Base-by-base conservation (phyloP, 352 stramenopile species). In the Phytophthora macrochlamydospora region DNA sequence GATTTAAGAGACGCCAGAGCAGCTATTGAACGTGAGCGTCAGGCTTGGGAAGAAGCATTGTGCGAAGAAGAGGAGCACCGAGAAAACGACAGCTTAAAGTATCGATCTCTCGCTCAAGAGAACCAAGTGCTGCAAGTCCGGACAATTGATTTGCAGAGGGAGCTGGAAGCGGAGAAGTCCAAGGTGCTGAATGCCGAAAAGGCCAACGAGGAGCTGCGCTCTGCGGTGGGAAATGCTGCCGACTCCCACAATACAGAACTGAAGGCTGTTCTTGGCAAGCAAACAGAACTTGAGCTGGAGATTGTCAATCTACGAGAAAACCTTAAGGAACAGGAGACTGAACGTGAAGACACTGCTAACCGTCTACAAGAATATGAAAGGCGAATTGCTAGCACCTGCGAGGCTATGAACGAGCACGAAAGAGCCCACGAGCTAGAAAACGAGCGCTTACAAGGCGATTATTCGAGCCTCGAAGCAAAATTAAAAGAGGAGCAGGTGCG, bases 321-420 rank as follows among this genome's bases (percentile, higher is more conserved):
- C n/a, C 71, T 91, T 4, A 52, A 71, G 43, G 64, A 79, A 3
- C 79, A 89, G 49, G 76, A 90, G 49, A 64, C 38, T 1, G 75
- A 91, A 51, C 73, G 81, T 2, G 79, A 90, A 51, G 85, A 95
- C 9, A 90, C 81, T 3, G 85, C 85, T 0, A 82, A 73, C 33
- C 77, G 80, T 2, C 65, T 93, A 5, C 79, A 92, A 51, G 84
- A 94, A 44, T 93, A 95, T 46, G 87, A 94, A 50, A 61, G 67
- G 14, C 74, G 79, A 0, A 89, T 95, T 43, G 83, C 73, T 2
- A 91, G 71, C 35, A 93, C 85, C 28, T 92, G 85, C 12, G 62
- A 76, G 18, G 87, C 82, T 4, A 94, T 95, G 42, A 81, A 77
- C 9, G 72, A 89, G 37, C 87, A 93, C 51, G 83, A 95, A 66